Evolutionary conservation across 768 basidiomycete species (phyloP).

Genomic region (Inosperma sp.): DNA sequence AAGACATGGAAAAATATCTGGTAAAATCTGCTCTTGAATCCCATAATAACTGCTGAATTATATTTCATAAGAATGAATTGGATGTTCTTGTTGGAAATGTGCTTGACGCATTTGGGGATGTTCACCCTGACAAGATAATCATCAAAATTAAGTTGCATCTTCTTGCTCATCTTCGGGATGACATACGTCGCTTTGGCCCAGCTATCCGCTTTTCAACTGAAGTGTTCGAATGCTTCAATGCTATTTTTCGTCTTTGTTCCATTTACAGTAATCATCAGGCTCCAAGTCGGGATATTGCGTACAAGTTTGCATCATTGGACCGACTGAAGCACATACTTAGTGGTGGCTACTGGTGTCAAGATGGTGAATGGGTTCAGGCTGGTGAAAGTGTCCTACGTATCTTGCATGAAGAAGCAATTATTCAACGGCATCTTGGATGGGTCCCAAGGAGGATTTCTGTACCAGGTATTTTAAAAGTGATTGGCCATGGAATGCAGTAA

Average conservation of each 20-base stretch:
- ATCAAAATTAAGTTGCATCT: constrained; percentile 9
- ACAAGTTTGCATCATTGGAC: constrained; percentile 22
- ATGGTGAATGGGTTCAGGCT: constrained; percentile 14
- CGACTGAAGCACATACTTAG: constrained; percentile 30
- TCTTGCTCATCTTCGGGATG: constrained; percentile 2
- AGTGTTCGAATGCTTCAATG: constrained; percentile 37
- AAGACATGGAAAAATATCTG: constrained; percentile 25
- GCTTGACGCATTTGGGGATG: constrained; percentile 1
- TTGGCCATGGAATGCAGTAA: not conserved
- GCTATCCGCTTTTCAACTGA: constrained; percentile 32
- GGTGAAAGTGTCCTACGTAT: constrained; percentile 17
- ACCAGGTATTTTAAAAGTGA: not conserved
- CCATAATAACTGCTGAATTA: no score
- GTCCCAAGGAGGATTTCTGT: not conserved
- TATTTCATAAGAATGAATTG: constrained; percentile 1
- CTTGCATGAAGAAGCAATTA: not conserved
- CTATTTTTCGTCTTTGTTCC: constrained; percentile 32
- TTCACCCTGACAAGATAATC: constrained; percentile 1
- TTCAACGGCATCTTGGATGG: constrained; percentile 13
- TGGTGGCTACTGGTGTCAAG: constrained; percentile 28
- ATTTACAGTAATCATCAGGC: constrained; percentile 34
- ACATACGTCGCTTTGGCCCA: constrained; percentile 10
- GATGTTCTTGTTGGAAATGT: constrained; percentile 1
- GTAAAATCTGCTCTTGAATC: no score
- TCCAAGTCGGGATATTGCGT: constrained; percentile 34